Conservation (phyloP, 805 yeast species). For the Kazachstania taianensis region DNA sequence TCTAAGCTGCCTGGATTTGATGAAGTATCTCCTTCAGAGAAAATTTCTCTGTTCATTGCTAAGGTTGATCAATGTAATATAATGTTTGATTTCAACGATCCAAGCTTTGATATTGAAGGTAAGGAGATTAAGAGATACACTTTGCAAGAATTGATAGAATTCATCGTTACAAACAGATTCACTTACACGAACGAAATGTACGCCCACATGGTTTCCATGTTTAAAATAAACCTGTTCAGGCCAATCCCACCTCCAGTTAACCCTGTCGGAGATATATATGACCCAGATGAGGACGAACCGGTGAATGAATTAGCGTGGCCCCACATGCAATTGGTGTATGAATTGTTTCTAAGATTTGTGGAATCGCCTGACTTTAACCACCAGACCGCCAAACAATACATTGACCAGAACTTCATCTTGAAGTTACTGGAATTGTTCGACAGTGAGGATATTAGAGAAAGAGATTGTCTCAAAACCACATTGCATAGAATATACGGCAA, state of each 20-base stretch:
- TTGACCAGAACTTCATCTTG: constrained; percentile 83
- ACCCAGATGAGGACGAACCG: constrained; percentile 98
- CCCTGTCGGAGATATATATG: constrained; percentile 91
- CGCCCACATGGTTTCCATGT: constrained; percentile 80
- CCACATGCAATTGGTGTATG: constrained; percentile 95
- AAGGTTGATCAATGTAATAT: constrained; percentile 92
- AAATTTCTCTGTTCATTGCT: constrained; percentile 60
- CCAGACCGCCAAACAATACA: constrained; percentile 83
- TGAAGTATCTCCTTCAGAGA: constrained; percentile 77
- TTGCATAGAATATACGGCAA: constrained; percentile 94
- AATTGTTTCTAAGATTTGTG: constrained; percentile 82
- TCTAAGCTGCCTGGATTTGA: constrained; percentile 76
- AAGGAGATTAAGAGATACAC: constrained; percentile 86
- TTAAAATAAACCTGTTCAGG: constrained; percentile 77
- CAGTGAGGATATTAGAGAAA: constrained; percentile 91
- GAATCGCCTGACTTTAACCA: constrained; percentile 94
- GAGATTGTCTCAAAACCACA: constrained; percentile 91
- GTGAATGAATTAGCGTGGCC: constrained; percentile 97
- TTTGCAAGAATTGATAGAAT: constrained; percentile 80
- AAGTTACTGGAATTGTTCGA: constrained; percentile 82
- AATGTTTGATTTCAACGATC: constrained; percentile 89
- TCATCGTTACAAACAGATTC: constrained; percentile 72
- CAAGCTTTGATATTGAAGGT: constrained; percentile 83
- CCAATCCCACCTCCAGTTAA: constrained; percentile 98
- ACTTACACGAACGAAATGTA: constrained; percentile 87